Evolutionary conservation across 2,329 filamentous ascomycete genomes (phyloP), one percentile per base, ranked within the genome.

Genomic region (Beauveria scarabaeidicola): DNA sequence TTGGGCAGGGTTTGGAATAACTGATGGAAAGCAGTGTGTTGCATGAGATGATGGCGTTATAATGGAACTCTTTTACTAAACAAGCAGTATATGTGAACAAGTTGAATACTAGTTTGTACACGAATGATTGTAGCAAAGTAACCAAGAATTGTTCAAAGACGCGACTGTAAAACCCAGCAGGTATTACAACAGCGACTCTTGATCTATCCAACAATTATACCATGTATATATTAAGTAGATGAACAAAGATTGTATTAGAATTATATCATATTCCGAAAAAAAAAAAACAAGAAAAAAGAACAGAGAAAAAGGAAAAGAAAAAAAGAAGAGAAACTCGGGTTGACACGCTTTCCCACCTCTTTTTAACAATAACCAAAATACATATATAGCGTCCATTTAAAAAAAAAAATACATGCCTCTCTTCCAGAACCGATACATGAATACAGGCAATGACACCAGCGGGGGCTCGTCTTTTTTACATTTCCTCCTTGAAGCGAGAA

Each of bases 401-500:
- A 46, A 46, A n/a, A 25, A 43, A 52, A 43, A 57, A 19, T 27
- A 32, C 17, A 55, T 56, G n/a, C 27, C 25, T 55, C 52, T 56
- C 38, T 48, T 36, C 55, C 32, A 36, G 32, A 32, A 47, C 9
- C 25, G 10, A 19, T 21, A 11, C 32, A 48, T 44, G 38, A 54
- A 41, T 21, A 29, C n/a, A 55, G 17, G 15, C 25, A 15, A 19
- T 3, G 5, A 15, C 21, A 19, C 4, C 44, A 40, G 23, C 15
- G 9, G 23, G 7, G 19, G 21, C 3, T 4, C 7, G 1, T 8
- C 13, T 23, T 10, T 10, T 21, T 72, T 67, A 59, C 44, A 86
- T 77, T 63, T 81, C 79, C 71, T 87, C 84, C 52, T 74, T 75
- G 64, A 87, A 87, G 64, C 76, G 80, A 43, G 83, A 84, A 62